Evolutionary conservation across 2,329 filamentous ascomycete species (phyloP).

Genomic region (Drechslerella coelobrocha): DNA sequence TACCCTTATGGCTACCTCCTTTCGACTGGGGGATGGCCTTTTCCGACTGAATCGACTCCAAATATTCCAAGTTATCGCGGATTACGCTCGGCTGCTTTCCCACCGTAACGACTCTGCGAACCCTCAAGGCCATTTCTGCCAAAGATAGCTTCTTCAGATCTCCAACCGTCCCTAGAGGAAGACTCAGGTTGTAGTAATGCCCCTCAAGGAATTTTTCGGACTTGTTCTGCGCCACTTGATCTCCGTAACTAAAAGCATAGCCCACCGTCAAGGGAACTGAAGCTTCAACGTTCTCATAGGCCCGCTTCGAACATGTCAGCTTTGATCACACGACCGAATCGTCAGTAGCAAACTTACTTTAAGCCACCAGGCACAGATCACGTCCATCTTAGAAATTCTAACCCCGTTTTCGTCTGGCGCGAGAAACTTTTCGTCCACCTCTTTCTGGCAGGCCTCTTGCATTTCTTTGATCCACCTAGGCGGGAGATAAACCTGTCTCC

Average conservation of each 20-base stretch:
- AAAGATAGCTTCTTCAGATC: slow-evolving; percentile 22
- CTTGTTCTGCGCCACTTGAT: slow-evolving; percentile 8
- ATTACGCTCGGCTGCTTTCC: slow-evolving; percentile 34
- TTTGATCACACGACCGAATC: no score
- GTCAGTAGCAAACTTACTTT: slow-evolving; percentile 11
- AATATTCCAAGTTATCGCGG: slow-evolving; percentile 21
- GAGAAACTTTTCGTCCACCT: slow-evolving; percentile 2
- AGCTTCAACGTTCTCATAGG: slow-evolving; percentile 10
- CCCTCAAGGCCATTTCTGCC: slow-evolving; percentile 8
- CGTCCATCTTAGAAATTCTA: slow-evolving; percentile 26
- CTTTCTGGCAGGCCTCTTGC: slow-evolving; percentile 23
- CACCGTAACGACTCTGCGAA: slow-evolving; percentile 12
- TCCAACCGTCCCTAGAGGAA: slow-evolving; percentile 28
- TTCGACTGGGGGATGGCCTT: slow-evolving; percentile 22
- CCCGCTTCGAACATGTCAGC: slow-evolving; percentile 1
- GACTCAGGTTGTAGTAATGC: slow-evolving; percentile 26
- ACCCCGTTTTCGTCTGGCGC: background rate
- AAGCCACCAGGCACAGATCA: slow-evolving; percentile 26
- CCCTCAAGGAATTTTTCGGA: slow-evolving; percentile 30
- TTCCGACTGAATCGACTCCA: slow-evolving; percentile 25
- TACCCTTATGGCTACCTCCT: slow-evolving; percentile 21
- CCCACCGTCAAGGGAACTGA: slow-evolving; percentile 20
- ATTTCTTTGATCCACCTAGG: slow-evolving; percentile 10
- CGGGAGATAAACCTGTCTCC: slow-evolving; percentile 34
- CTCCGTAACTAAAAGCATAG: slow-evolving; percentile 32